Percentiles rank a stretch among this genome's conserved stretches.
Evolutionary conservation across 2,329 filamentous ascomycete genomes (phyloP).

Genomic region (Cladosporium sp.): DNA sequence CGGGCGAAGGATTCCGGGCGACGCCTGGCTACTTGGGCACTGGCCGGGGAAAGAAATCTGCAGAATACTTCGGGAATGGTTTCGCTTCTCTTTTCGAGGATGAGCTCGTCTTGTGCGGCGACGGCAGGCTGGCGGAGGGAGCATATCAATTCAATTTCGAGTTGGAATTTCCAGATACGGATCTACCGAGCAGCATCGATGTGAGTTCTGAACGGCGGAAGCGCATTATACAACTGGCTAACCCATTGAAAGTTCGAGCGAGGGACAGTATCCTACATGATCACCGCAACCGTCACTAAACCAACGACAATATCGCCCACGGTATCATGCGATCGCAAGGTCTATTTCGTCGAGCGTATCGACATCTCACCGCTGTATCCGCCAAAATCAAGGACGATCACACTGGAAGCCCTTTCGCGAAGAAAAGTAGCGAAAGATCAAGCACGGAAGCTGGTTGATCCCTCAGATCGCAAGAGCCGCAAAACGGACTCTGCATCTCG

Average conservation of each 20-base stretch:
- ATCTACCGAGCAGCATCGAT: conserved; percentile 86
- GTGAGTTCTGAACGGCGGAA: conserved; percentile 47
- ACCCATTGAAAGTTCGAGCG: conserved; percentile 73
- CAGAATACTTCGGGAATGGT: conserved; percentile 65
- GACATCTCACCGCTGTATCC: conserved; percentile 71
- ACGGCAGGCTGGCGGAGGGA: conserved; percentile 66
- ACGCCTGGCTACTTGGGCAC: conserved; percentile 36
- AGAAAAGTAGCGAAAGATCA: conserved; percentile 58
- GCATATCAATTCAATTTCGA: conserved; percentile 76
- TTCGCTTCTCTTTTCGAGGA: conserved; percentile 78
- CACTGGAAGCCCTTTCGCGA: conserved; percentile 77
- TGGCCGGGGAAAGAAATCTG: conserved; percentile 43
- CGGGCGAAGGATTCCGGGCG: conserved; percentile 46
- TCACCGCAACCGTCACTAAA: conserved; percentile 82
- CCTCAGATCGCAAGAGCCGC: conserved; percentile 21
- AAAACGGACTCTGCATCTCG: conserved; percentile 18
- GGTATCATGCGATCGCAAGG: conserved; percentile 70
- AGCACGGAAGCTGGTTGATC: conserved; percentile 24
- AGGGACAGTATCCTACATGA: conserved; percentile 84
- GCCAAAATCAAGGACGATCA: conserved; percentile 76
- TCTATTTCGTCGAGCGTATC: conserved; percentile 73
- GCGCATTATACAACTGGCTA: conserved; percentile 7
- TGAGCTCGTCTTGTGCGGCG: conserved; percentile 71
- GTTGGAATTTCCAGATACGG: conserved; percentile 61
- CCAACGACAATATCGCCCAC: conserved; percentile 81